These are phyloP conservation scores for Juncus effusus DNA, from an alignment of 176 grass and related monocot genomes.

Conservation along the genomic window DNA sequence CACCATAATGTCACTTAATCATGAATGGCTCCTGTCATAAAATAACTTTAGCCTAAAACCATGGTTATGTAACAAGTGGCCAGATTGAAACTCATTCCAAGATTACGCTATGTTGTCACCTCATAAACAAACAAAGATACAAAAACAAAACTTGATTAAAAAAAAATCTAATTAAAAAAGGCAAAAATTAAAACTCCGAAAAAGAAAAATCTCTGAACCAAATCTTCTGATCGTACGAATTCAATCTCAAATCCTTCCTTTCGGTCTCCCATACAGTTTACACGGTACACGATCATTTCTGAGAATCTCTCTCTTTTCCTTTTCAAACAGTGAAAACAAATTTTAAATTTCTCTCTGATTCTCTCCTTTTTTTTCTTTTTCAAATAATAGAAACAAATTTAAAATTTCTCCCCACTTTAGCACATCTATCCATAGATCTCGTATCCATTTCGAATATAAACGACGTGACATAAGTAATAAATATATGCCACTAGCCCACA, in stretches of 20 bases:
- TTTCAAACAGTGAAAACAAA: too few relatives aligned
- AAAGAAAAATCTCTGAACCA: slow-evolving; percentile 21
- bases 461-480: slow-evolving; percentile 16
- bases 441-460: slow-evolving; percentile 18
- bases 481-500: slow-evolving; percentile 6
- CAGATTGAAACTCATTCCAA: slow-evolving; percentile 9
- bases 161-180: neutral
- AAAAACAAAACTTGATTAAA: slow-evolving; percentile 4
- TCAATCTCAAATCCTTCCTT: slow-evolving; percentile 14
- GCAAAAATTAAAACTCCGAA: neutral
- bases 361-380: neutral
- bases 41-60: slow-evolving; percentile 4
- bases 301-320: too few relatives aligned
- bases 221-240: slow-evolving; percentile 25
- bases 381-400: slow-evolving; percentile 16
- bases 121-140: neutral
- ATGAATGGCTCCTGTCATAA: too few relatives aligned
- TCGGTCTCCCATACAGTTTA: slow-evolving; percentile 16
- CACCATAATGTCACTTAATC: too few relatives aligned
- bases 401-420: neutral
- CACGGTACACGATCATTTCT: slow-evolving; percentile 14
- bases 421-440: slow-evolving; percentile 13
- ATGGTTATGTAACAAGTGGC: neutral
- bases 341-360: slow-evolving; percentile 1
- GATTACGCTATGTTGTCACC: neutral